Percentiles rank a stretch among this genome's conserved stretches.
Conservation (phyloP, 768 basidiomycete species). For the Clavulina sp. region DNA sequence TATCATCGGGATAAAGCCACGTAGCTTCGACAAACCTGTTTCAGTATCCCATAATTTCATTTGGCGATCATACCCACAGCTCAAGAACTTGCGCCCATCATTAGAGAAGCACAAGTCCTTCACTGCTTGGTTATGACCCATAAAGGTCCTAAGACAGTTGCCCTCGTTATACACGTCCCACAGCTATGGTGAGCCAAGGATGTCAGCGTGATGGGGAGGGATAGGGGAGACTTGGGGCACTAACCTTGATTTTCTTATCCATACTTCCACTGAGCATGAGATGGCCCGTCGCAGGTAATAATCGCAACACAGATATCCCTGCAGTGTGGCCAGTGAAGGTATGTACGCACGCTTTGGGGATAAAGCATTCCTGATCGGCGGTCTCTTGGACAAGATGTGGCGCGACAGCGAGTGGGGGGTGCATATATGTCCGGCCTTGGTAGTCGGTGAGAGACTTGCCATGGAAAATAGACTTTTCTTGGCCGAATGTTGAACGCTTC, state of each 20-base stretch:
- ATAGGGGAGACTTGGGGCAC: constrained; percentile 10
- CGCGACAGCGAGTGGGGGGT: constrained; percentile 76
- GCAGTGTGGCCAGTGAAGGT: constrained; percentile 98
- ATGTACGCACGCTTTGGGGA: constrained; percentile 89
- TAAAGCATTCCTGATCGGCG: constrained; percentile 78
- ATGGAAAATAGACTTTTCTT: constrained; percentile 91
- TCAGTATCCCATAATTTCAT: constrained; percentile 99
- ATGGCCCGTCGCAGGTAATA: constrained; percentile 88
- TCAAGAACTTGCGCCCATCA: constrained; percentile 75
- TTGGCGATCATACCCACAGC: constrained; percentile 87
- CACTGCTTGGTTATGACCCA: constrained; percentile 91
- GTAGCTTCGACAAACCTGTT: constrained; percentile 31
- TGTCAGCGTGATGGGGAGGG: neutral
- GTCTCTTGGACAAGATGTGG: constrained; percentile 63
- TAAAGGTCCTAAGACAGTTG: constrained; percentile 91
- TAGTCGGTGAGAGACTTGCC: constrained; percentile 95
- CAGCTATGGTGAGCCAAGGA: constrained; percentile 32
- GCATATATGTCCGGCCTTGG: constrained; percentile 96
- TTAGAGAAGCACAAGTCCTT: constrained; percentile 95
- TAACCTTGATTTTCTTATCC: constrained; percentile 96
- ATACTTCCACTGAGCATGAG: constrained; percentile 85
- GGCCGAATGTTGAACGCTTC: constrained; percentile 63
- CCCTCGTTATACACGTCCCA: constrained; percentile 98
- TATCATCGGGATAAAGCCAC: neutral
- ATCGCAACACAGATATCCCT: constrained; percentile 82